Base-by-base conservation (phyloP, 2,329 filamentous ascomycete species). In the Chalaropsis ovoidea region DNA sequence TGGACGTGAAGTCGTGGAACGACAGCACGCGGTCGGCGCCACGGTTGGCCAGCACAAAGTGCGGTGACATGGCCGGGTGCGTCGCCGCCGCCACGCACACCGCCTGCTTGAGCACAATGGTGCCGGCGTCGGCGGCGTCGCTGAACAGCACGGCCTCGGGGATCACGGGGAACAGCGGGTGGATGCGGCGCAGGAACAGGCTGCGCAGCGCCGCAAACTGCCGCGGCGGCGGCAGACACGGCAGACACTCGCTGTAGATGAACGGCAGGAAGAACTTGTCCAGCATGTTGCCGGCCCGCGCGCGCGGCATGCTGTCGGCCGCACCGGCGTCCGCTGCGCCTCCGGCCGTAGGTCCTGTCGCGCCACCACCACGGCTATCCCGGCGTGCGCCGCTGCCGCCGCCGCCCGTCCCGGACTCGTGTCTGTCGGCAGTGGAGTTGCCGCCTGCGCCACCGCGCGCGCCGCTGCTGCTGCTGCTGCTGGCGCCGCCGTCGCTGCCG, bases 51-150 rank as follows among this genome's bases (percentile, higher is more conserved):
- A 82, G 73, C 1, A 76, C 78, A 2, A 85, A 74, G 58, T 82
- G 73, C 0, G 70, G 72, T 0, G 75, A 72, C 62, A 80, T 76
- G 3, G 77, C 74, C 0, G 78, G 77, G 64, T 83, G 81, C 0
- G 79, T 76, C 0, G 79, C 79, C 0, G 82, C 81, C 0, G 82
- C 80, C 10, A 86, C 74, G 62, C 80, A 82, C 3, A 85, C 77
- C 0, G 81, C 76, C 69, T 85, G 83, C 58, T 77, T 76, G 31
- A 83, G 72, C 2, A 83, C 74, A 1, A 78, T 76, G n/a, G 70
- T 72, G 13, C 72, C 73, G 0, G 79, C 73, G 2, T 72, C 72
- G n/a, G 73, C 69, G 8, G 71, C 43, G 35, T 72, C 61, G 10
- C 70, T 71, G 0, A 72, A 70, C 1, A 79, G 66, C 17, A 74